These are phyloP conservation scores for Theobroma grandiflorum DNA, from an alignment of 441 rosid species.

Conservation along the genomic window DNA sequence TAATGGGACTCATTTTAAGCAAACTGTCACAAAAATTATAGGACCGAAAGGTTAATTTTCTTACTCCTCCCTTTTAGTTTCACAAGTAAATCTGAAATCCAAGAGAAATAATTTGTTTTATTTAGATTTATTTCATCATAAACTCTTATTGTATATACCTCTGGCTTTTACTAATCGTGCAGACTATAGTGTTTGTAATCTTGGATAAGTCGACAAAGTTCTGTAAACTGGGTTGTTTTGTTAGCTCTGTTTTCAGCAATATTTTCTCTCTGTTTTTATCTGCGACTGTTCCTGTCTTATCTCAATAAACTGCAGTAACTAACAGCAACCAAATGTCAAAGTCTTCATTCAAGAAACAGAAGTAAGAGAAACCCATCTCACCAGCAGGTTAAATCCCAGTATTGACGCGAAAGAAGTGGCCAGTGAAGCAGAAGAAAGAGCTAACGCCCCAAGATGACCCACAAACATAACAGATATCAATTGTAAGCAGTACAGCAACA, in stretches of 20 bases:
- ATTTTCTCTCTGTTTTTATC: too few species aligned
- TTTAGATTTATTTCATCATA: too few species aligned
- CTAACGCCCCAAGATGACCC: constrained; percentile 64
- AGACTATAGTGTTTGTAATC: too few species aligned
- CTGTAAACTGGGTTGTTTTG: background rate
- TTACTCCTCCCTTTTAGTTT: background rate
- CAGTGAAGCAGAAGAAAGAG: constrained; percentile 65
- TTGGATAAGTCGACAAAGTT: too few species aligned
- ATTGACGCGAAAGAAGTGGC: constrained; percentile 64
- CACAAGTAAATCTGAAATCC: background rate
- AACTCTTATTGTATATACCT: too few species aligned
- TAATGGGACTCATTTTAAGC: background rate
- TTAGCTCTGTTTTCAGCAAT: too few species aligned
- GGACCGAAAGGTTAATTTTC: background rate
- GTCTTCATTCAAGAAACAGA: background rate
- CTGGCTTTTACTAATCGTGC: too few species aligned
- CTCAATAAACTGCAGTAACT: background rate
- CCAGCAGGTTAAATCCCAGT: constrained; percentile 67
- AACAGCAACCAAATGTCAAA: background rate
- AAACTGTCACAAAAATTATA: background rate
- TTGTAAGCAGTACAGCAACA: constrained; percentile 52
- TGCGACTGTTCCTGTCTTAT: too few species aligned
- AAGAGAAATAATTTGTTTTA: background rate
- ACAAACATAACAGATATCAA: constrained; percentile 73
- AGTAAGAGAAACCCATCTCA: constrained; percentile 28